Conservation (phyloP, 1,284 basidiomycete species). For the Ceratobasidium sp. region DNA sequence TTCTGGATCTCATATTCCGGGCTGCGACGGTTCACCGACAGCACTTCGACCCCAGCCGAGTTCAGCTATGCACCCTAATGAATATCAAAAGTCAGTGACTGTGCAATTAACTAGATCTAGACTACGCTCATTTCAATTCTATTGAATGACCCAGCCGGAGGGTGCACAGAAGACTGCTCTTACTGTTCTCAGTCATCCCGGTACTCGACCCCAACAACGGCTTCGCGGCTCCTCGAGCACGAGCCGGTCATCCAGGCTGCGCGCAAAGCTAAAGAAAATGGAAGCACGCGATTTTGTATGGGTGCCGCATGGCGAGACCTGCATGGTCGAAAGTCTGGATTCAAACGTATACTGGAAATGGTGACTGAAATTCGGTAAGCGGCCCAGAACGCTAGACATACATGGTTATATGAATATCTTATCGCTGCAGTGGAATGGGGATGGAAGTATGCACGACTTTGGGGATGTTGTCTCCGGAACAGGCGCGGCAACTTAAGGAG, state of each 20-base stretch:
- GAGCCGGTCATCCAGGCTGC: constrained; percentile 94
- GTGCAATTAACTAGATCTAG: constrained; percentile 2
- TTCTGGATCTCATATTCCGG: constrained; percentile 89
- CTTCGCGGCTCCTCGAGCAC: constrained; percentile 88
- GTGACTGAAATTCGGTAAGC: constrained; percentile 66
- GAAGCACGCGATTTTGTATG: constrained; percentile 98
- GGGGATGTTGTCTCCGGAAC: constrained; percentile 95
- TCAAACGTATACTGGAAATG: constrained; percentile 93
- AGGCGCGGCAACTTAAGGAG: constrained; percentile 93
- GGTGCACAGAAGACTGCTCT: constrained; percentile 97
- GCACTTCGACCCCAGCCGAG: constrained; percentile 88
- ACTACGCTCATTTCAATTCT: constrained; percentile 20
- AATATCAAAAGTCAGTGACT: constrained; percentile 94
- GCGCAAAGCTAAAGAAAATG: constrained; percentile 93
- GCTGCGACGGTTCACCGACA: constrained; percentile 87
- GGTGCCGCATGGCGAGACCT: constrained; percentile 99
- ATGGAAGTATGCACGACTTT: constrained; percentile 99
- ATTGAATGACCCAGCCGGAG: constrained; percentile 73
- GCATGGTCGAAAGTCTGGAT: constrained; percentile 92
- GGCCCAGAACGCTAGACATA: not conserved
- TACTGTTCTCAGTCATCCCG: constrained; percentile 98
- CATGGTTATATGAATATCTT: constrained; percentile 18
- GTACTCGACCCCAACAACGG: constrained; percentile 90
- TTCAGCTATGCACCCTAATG: constrained; percentile 98
- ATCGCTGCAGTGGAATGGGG: constrained; percentile 81